These are phyloP conservation scores for Lophium mytilinum DNA, from an alignment of 495 filamentous ascomycete genomes.

Conservation along the genomic window DNA sequence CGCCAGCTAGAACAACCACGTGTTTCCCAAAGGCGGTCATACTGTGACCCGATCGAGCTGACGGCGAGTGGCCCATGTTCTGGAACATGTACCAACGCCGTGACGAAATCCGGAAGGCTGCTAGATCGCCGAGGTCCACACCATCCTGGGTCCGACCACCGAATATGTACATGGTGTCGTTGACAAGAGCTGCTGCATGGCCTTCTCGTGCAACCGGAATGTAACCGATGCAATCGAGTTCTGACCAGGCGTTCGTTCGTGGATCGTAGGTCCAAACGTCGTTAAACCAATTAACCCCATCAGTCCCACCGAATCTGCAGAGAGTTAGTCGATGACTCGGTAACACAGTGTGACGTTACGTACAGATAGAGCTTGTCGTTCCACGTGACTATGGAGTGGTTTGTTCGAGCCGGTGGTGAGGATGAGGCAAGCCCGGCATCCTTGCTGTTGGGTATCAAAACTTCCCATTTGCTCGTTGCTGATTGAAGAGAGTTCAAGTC, in stretches of 20 bases:
- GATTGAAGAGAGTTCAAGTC: conserved; percentile 90
- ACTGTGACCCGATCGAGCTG: conserved; percentile 87
- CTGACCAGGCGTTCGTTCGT: conserved; percentile 67
- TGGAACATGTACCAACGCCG: conserved; percentile 98
- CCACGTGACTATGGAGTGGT: conserved; percentile 86
- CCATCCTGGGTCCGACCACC: conserved; percentile 94
- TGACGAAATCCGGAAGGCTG: conserved; percentile 86
- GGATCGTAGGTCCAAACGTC: conserved; percentile 97
- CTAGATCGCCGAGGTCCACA: conserved; percentile 82
- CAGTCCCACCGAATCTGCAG: conserved; percentile 86
- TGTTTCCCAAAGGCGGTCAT: conserved; percentile 93
- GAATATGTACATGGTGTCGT: conserved; percentile 99
- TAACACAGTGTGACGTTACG: conserved; percentile 28
- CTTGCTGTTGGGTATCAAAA: conserved; percentile 69
- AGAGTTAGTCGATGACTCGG: conserved; percentile 4
- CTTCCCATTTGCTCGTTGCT: conserved; percentile 85
- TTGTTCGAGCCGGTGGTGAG: conserved; percentile 80
- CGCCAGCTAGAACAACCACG: conserved; percentile 84
- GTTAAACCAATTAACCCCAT: conserved; percentile 92
- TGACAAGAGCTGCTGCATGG: conserved; percentile 84
- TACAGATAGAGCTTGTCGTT: conserved; percentile 92
- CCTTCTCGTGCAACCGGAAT: conserved; percentile 91
- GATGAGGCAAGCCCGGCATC: conserved; percentile 49
- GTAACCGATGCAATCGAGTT: conserved; percentile 93
- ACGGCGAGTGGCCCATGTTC: conserved; percentile 97